These are phyloP conservation scores for Eryngium alpinum DNA, from an alignment of 140 eudicot genomes.

Conservation along the genomic window DNA sequence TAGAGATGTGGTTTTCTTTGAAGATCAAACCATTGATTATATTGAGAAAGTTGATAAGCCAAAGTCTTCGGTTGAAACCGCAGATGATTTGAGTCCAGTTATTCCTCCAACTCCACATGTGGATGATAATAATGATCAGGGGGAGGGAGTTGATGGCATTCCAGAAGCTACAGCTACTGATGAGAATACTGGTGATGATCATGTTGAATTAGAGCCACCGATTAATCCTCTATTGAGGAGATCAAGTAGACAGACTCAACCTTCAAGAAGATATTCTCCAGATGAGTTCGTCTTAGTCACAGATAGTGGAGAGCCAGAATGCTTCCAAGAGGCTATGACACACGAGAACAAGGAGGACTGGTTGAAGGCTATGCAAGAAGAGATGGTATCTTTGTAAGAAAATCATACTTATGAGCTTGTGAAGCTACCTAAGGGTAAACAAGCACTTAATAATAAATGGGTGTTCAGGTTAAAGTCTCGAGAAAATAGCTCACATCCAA, in stretches of 20 bases:
- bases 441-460: constrained; percentile 4
- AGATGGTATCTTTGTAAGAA: constrained; percentile 4
- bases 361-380: not conserved
- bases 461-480: not conserved
- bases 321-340: not conserved
- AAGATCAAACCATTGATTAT: not conserved
- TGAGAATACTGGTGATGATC: not conserved
- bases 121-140: not conserved
- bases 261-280: not conserved
- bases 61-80: not conserved
- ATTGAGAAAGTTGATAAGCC: not conserved
- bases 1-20: not conserved
- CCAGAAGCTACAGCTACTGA: not conserved
- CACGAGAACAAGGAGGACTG: not conserved
- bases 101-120: not conserved
- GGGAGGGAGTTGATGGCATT: not conserved
- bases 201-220: not conserved
- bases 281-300: not conserved
- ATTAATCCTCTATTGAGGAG: not conserved
- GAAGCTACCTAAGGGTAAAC: not conserved
- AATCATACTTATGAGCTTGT: not conserved
- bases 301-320: not conserved
- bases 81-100: not conserved
- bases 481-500: not conserved
- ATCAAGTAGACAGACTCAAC: not conserved